Conservation (phyloP, 140 eudicot genomes). For the Oenanthe javanica region DNA sequence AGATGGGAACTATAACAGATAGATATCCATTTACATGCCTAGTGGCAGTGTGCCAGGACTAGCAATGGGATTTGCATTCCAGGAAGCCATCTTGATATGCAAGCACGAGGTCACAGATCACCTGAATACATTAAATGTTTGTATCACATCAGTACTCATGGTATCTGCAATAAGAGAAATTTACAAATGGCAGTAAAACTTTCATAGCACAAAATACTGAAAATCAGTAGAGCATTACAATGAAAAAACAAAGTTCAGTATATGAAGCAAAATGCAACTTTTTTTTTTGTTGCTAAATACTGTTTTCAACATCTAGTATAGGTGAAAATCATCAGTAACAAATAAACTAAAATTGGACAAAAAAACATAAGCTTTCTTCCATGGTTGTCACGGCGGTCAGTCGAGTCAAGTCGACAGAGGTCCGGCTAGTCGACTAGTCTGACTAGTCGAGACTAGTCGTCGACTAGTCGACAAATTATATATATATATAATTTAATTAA, state of each 20-base stretch:
- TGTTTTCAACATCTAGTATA: too few species aligned
- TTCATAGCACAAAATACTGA: neutral
- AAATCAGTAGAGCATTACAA: neutral
- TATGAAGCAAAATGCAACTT: too few species aligned
- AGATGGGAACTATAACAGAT: neutral
- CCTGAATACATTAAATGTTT: neutral
- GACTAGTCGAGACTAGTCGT: too few species aligned
- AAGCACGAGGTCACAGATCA: neutral
- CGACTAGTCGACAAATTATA: too few species aligned
- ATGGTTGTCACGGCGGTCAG: too few species aligned
- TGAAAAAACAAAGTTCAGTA: neutral
- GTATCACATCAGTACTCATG: neutral
- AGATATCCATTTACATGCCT: slow-evolving; percentile 1
- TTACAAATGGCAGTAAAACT: neutral
- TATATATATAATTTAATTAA: too few species aligned
- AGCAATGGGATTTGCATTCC: neutral
- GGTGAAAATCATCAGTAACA: too few species aligned
- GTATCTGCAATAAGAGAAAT: neutral
- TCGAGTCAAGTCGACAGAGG: too few species aligned
- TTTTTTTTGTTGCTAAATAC: too few species aligned
- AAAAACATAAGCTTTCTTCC: neutral
- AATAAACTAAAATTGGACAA: neutral
- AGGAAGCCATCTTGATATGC: neutral
- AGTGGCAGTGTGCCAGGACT: neutral
- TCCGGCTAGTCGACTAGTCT: too few species aligned